Percentiles rank a stretch among this genome's conserved stretches.
phyloP scores from a whole-genome alignment of 1,284 basidiomycete species.

The Ceratobasidium sp. region DNA sequence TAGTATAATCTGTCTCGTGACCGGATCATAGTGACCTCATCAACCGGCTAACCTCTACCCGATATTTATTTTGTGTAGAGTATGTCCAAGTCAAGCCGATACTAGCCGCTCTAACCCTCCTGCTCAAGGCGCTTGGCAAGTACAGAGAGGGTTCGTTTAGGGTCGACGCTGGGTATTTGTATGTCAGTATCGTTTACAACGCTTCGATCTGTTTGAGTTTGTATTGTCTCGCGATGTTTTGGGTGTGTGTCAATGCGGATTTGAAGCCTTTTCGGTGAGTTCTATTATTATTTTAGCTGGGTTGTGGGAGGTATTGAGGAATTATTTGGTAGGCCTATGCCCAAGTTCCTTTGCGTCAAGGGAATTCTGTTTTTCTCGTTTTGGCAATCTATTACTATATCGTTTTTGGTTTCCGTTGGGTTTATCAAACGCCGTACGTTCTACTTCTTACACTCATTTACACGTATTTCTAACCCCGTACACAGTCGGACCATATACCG shows the following conservation, averaged over 20 bases:
- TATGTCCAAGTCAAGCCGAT: slow-evolving; percentile 98
- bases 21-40: slow-evolving; percentile 5
- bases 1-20: slow-evolving; percentile 56
- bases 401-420: slow-evolving; percentile 87
- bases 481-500: slow-evolving; percentile 87
- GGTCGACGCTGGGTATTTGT: slow-evolving; percentile 90
- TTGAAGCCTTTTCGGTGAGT: slow-evolving; percentile 87
- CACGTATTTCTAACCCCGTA: neutral
- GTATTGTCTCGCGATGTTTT: slow-evolving; percentile 94
- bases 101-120: slow-evolving; percentile 85
- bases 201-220: slow-evolving; percentile 71
- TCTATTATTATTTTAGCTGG: no score
- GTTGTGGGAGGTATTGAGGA: neutral
- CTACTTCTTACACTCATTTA: neutral
- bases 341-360: slow-evolving; percentile 98
- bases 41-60: neutral
- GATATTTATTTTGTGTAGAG: slow-evolving; percentile 66
- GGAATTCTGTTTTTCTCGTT: slow-evolving; percentile 98
- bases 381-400: slow-evolving; percentile 93
- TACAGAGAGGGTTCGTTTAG: slow-evolving; percentile 93
- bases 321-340: slow-evolving; percentile 70
- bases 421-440: slow-evolving; percentile 72
- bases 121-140: slow-evolving; percentile 88
- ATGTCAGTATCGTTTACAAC: slow-evolving; percentile 85
- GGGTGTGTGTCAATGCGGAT: slow-evolving; percentile 90